A percentile compares a stretch with the other conserved stretches of the same genome.
Evolutionary conservation across 176 grass and related monocot genomes (phyloP).

Genomic region (Eleusine indica): DNA sequence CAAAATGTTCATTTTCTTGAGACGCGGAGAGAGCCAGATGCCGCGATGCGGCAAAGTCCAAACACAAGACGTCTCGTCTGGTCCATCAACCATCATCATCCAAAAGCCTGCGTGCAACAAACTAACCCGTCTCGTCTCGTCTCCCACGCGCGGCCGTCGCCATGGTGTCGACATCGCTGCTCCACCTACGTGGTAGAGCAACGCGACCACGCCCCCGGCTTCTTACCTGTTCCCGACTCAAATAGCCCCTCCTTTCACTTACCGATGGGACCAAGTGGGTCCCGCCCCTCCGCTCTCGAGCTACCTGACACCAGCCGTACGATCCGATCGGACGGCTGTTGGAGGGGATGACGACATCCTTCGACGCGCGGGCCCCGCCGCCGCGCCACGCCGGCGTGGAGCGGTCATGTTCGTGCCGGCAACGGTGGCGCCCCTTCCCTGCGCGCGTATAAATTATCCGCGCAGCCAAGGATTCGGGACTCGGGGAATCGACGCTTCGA

Average conservation of each 20-base stretch:
- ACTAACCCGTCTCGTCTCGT: too few relatives aligned
- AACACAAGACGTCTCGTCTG: background rate
- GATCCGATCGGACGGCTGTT: background rate
- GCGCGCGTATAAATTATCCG: constrained; percentile 19
- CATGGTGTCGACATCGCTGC: constrained; percentile 63
- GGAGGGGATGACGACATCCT: constrained; percentile 43
- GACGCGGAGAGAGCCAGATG: background rate
- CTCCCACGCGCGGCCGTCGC: background rate
- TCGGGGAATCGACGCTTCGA: background rate
- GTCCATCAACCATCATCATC: too few relatives aligned
- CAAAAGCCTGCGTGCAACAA: background rate
- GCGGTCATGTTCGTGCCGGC: background rate
- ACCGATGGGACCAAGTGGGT: background rate
- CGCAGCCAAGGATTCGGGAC: background rate
- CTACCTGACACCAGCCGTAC: background rate
- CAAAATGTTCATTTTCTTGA: background rate
- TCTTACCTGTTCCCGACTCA: background rate
- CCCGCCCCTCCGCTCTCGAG: background rate
- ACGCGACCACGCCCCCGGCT: background rate
- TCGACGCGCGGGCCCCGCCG: background rate
- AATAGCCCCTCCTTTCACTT: background rate
- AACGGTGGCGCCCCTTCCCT: background rate
- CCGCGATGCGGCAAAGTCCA: constrained; percentile 11
- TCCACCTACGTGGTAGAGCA: background rate
- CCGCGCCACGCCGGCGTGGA: constrained; percentile 1